Evolutionary conservation across 2,329 filamentous ascomycete genomes (phyloP).

Genomic region (Fusarium sp.): DNA sequence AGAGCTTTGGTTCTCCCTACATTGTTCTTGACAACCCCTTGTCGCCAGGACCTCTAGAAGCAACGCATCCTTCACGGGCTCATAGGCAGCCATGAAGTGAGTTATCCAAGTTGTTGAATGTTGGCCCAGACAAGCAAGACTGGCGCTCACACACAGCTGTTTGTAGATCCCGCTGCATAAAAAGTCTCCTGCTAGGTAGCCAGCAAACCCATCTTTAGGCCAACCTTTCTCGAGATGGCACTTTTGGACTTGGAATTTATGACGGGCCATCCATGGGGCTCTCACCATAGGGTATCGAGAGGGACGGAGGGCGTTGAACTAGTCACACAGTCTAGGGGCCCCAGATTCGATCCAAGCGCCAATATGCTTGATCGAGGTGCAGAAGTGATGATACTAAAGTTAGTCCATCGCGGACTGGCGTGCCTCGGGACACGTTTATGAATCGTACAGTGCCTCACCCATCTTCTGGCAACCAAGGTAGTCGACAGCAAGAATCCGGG

Average conservation of each 20-base stretch:
- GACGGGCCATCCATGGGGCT: background rate
- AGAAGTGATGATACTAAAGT: conserved; percentile 25
- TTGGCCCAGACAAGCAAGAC: background rate
- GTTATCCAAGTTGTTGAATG: background rate
- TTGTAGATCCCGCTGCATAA: conserved; percentile 22
- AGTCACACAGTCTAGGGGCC: conserved; percentile 7
- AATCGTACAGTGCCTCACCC: background rate
- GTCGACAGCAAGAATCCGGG: background rate
- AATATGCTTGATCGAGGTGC: conserved; percentile 29
- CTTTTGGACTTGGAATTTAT: background rate
- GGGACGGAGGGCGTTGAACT: conserved; percentile 28
- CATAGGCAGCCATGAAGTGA: background rate
- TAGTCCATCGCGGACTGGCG: conserved; percentile 4
- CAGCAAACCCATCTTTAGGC: background rate
- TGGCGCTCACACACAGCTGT: background rate
- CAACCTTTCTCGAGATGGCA: background rate
- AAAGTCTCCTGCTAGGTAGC: background rate
- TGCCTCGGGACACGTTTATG: conserved; percentile 11
- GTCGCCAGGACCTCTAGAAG: background rate
- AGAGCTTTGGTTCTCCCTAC: conserved; percentile 12
- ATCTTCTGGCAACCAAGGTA: background rate
- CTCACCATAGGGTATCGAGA: conserved; percentile 1
- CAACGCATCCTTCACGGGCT: background rate
- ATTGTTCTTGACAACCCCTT: background rate
- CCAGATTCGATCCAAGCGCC: conserved; percentile 6